A percentile compares a stretch with the other conserved stretches of the same genome.
These are phyloP conservation scores for Trypanosomatidae sp. DNA, from an alignment of 208 protist genomes.

Conservation along the genomic window DNA sequence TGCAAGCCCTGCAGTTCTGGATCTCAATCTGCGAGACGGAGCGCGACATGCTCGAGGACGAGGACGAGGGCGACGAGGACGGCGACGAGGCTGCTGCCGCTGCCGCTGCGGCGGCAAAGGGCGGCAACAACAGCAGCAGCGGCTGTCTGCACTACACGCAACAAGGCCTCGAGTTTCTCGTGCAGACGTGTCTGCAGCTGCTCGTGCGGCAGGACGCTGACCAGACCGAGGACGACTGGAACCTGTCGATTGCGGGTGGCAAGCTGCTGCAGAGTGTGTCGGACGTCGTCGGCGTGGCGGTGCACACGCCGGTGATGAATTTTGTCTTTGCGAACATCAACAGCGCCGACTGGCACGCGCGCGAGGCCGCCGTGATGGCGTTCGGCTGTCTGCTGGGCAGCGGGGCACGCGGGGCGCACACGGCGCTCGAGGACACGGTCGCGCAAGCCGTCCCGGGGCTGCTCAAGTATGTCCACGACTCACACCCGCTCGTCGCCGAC, in stretches of 20 bases:
- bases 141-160: slow-evolving; percentile 70
- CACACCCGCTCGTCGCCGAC: slow-evolving; percentile 79
- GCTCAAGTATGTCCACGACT: slow-evolving; percentile 78
- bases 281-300: slow-evolving; percentile 33
- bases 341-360: slow-evolving; percentile 85
- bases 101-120: background rate
- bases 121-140: background rate
- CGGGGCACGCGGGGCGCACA: slow-evolving; percentile 33
- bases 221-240: slow-evolving; percentile 91
- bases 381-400: slow-evolving; percentile 95
- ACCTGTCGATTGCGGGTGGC: slow-evolving; percentile 86
- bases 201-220: slow-evolving; percentile 89
- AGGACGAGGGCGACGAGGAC: too few relatives aligned
- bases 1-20: slow-evolving; percentile 97
- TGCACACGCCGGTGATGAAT: slow-evolving; percentile 83
- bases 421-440: slow-evolving; percentile 79
- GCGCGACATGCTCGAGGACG: slow-evolving; percentile 58
- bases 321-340: slow-evolving; percentile 92
- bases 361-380: slow-evolving; percentile 91
- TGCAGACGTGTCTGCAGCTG: slow-evolving; percentile 75
- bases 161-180: slow-evolving; percentile 67
- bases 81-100: too few relatives aligned
- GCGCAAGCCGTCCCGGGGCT: slow-evolving; percentile 77
- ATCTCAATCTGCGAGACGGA: slow-evolving; percentile 94
- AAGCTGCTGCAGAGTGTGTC: slow-evolving; percentile 88